Conservation (phyloP, 2,329 filamentous ascomycete genomes). For the Xylariaceae sp. region DNA sequence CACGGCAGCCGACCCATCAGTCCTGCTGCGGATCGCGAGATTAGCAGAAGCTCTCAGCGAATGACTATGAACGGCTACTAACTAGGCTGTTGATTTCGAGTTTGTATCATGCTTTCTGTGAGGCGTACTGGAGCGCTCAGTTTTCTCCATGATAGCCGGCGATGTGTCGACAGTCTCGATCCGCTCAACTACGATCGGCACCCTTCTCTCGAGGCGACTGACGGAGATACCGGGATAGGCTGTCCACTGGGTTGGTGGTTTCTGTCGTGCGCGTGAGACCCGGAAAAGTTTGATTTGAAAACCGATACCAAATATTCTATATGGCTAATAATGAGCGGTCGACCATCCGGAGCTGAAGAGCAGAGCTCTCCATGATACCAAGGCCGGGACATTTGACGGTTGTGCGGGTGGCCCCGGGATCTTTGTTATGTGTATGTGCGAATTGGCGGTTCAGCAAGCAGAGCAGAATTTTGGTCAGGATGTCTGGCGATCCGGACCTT, state of each 20-base stretch:
- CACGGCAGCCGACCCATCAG: constrained; percentile 88
- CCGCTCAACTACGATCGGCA: background rate
- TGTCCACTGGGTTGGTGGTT: constrained; percentile 16
- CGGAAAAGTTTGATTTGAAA: constrained; percentile 16
- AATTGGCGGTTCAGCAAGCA: constrained; percentile 37
- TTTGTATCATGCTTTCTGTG: constrained; percentile 21
- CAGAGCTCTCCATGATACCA: constrained; percentile 26
- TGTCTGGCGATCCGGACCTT: constrained; percentile 33
- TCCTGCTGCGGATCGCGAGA: constrained; percentile 87
- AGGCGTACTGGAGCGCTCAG: constrained; percentile 20
- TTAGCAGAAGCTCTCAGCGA: constrained; percentile 95
- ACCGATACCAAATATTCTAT: constrained; percentile 24
- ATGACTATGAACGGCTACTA: constrained; percentile 99
- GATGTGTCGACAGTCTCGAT: constrained; percentile 9
- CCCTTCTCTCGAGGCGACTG: background rate
- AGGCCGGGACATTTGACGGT: constrained; percentile 21
- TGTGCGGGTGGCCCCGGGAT: constrained; percentile 21
- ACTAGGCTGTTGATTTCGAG: constrained; percentile 8
- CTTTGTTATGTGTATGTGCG: constrained; percentile 34
- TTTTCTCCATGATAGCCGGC: constrained; percentile 14
- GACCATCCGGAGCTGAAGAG: constrained; percentile 19
- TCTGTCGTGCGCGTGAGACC: constrained; percentile 15
- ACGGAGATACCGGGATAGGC: constrained; percentile 5
- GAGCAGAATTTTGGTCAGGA: constrained; percentile 23
- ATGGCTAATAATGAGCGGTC: constrained; percentile 19